Evolutionary conservation across 1,284 basidiomycete genomes (phyloP), one percentile per base, ranked within the genome.

Genomic region (Melanopsichium pennsylvanicum): DNA sequence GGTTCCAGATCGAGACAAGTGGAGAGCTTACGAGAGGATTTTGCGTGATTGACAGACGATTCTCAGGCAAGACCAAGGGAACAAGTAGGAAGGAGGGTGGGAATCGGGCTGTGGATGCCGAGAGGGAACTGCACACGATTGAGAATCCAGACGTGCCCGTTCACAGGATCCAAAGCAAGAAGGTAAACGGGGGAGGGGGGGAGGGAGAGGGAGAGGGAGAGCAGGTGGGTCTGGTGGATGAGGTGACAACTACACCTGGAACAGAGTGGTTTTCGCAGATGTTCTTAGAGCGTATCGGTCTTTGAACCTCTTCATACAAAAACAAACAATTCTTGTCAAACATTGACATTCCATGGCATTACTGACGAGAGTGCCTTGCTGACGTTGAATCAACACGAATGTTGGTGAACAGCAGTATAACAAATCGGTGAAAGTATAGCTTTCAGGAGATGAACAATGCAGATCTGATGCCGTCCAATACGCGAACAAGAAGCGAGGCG

Each of bases 21-120:
- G 78, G 78, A 32, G 54, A 67, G 15, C 45, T 71, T 6, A 80
- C 78, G 2, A 51, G 78, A 32, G 78, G 78, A 4, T 70, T 75
- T 16, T 76, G 74, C 23, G 66, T 80, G 3, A 72, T 80, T 2
- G 78, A 80, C n/a, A 44, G 54, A 9, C 51, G 57, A 16, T 62
- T 55, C 10, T 54, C 42, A 10, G 67, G 66, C 13, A 52, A n/a
- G n/a, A n/a, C n/a, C n/a, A n/a, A 52, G 5, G 54, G 54, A 7
- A 68, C 63, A 29, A 70, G 67, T 19, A 68, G 58, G 9, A 60
- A 69, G 38, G 48, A 55, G 2, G 72, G 67, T 9, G 50, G 36
- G 3, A 64, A 63, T 40, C 48, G 55, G 32, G 74, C 64, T 1
- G 43, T 66, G 9, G 61, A 72, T 37, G 58, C 51, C 18, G 45